Percentiles rank a stretch among this genome's conserved stretches.
Conservation (phyloP, 805 yeast genomes). For the Teunomyces panamensis region DNA sequence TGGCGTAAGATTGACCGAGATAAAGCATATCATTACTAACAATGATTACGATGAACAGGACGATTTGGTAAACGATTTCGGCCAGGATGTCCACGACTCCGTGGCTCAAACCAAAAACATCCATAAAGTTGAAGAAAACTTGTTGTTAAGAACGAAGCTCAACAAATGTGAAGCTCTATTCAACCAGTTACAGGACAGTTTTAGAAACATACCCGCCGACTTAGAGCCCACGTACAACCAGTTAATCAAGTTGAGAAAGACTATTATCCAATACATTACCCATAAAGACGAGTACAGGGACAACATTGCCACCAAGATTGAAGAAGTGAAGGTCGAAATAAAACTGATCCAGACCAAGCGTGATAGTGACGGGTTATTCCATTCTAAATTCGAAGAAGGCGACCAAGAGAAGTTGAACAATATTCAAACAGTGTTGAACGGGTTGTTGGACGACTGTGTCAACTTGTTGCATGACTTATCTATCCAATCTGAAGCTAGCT, state of each 20-base stretch:
- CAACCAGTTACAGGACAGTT: conserved; percentile 49
- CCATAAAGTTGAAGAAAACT: conserved; percentile 55
- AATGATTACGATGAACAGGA: conserved; percentile 13
- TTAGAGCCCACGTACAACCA: conserved; percentile 49
- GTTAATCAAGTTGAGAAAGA: conserved; percentile 62
- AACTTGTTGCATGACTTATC: conserved; percentile 66
- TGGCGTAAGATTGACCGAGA: conserved; percentile 66
- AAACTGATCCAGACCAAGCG: conserved; percentile 37
- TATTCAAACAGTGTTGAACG: conserved; percentile 56
- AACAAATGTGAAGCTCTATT: conserved; percentile 59
- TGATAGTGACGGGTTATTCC: conserved; percentile 56
- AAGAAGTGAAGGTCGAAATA: conserved; percentile 21
- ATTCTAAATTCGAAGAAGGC: conserved; percentile 11
- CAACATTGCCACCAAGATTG: conserved; percentile 13
- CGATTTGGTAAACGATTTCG: conserved; percentile 14
- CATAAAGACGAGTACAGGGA: conserved; percentile 1
- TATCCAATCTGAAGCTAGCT: conserved; percentile 37
- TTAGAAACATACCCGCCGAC: conserved; percentile 42
- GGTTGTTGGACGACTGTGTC: conserved; percentile 80
- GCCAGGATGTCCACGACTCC: conserved; percentile 6
- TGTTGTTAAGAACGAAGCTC: conserved; percentile 63
- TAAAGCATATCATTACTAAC: conserved; percentile 52
- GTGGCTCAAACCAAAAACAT: conserved; percentile 4
- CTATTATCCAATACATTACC: conserved; percentile 44
- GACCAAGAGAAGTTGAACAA: conserved; percentile 20